A percentile compares a stretch with the other conserved stretches of the same genome.
Evolutionary conservation across 371 early-diverging fungal genomes (phyloP).

Genomic region (Basidiobolus meristosporus): DNA sequence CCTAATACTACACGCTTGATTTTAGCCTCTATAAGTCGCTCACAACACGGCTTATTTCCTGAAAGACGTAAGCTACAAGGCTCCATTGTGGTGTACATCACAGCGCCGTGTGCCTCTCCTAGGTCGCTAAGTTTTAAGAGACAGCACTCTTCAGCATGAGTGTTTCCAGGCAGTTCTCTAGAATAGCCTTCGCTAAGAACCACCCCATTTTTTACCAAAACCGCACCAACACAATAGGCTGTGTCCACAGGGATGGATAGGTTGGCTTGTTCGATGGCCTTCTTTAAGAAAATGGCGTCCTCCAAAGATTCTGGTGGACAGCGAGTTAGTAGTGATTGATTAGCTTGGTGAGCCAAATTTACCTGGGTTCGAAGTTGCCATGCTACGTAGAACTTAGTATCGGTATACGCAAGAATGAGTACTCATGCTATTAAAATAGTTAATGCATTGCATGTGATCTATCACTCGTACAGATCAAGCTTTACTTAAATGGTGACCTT

Average conservation of each 20-base stretch:
- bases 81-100: constrained; percentile 83
- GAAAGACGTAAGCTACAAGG: constrained; percentile 66
- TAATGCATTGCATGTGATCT: too few relatives aligned
- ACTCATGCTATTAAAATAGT: too few relatives aligned
- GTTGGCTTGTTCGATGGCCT: constrained; percentile 62
- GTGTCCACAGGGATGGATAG: constrained; percentile 48
- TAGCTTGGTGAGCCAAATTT: too few relatives aligned
- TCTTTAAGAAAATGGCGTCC: constrained; percentile 25
- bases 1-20: constrained; percentile 69
- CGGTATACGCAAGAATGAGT: too few relatives aligned
- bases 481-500: too few relatives aligned
- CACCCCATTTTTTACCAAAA: constrained; percentile 8
- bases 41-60: constrained; percentile 49
- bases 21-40: constrained; percentile 41
- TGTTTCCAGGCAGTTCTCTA: constrained; percentile 77
- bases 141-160: constrained; percentile 80
- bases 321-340: too few relatives aligned
- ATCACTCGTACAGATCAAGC: too few relatives aligned
- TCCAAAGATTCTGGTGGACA: too few relatives aligned
- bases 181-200: constrained; percentile 60
- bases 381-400: too few relatives aligned
- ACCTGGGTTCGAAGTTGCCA: too few relatives aligned
- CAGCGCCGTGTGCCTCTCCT: neutral
- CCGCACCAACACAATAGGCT: constrained; percentile 88
- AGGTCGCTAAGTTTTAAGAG: constrained; percentile 31